phyloP scores from a whole-genome alignment of 225 moss, liverwort and hornwort species.

The Polytrichum commune region DNA sequence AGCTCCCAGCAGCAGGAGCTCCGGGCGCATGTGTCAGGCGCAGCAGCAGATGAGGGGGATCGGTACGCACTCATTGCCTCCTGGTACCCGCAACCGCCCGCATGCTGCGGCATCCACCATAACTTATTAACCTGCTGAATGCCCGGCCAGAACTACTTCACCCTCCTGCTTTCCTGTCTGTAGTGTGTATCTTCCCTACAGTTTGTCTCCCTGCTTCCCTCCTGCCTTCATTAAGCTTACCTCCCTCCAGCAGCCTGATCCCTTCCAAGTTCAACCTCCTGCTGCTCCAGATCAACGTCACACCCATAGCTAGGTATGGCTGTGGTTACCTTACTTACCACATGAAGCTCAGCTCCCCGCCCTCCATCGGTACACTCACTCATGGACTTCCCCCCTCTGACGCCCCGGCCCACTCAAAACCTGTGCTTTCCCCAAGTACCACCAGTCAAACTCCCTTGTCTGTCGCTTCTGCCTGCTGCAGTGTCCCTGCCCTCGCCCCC shows the following conservation, averaged over 20 bases:
- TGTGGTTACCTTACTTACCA: not conserved
- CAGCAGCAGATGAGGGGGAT: too few relatives aligned
- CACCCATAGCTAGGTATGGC: not conserved
- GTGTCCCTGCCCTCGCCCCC: too few relatives aligned
- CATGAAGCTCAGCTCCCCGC: not conserved
- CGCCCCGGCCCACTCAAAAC: not conserved
- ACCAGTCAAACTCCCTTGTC: not conserved
- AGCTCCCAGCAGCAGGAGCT: too few relatives aligned
- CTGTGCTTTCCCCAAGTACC: conserved; percentile 3
- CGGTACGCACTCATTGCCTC: conserved; percentile 9
- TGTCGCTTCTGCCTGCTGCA: not conserved
- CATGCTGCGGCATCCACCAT: not conserved
- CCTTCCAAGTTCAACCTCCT: not conserved
- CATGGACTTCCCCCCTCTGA: not conserved
- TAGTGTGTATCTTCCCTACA: not conserved
- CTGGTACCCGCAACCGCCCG: not conserved
- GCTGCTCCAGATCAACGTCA: not conserved
- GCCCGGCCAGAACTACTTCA: not conserved
- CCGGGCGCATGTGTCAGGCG: too few relatives aligned
- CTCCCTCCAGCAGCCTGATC: not conserved
- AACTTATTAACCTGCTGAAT: not conserved
- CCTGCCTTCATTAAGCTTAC: not conserved
- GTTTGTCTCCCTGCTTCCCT: not conserved
- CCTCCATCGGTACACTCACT: not conserved
- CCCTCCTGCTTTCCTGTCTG: not conserved